Conservation (phyloP, 169 alveolate genomes). For the Cryptosporidium sp. region DNA sequence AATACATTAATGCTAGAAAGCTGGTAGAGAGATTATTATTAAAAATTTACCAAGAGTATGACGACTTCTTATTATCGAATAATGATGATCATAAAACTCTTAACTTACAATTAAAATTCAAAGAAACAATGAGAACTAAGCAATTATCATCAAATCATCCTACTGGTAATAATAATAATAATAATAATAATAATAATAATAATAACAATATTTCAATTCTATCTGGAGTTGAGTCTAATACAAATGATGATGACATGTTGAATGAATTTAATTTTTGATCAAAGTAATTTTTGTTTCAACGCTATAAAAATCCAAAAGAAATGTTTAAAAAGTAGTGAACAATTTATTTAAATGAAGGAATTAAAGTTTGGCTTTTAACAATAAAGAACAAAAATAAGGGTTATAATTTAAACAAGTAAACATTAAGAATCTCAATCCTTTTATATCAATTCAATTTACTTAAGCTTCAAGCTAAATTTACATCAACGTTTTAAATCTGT, state of each 20-base stretch:
- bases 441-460: background rate
- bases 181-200: too few species aligned
- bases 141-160: constrained; percentile 4
- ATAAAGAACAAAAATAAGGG: background rate
- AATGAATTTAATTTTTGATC: background rate
- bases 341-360: too few species aligned
- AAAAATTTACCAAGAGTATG: constrained; percentile 90
- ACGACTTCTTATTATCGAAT: constrained; percentile 80
- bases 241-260: background rate
- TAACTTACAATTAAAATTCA: constrained; percentile 55
- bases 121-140: constrained; percentile 69
- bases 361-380: too few species aligned
- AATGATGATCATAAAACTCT: constrained; percentile 37
- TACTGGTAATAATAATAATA: background rate
- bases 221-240: background rate
- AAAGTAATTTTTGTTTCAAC: too few species aligned
- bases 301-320: background rate
- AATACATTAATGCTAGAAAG: constrained; percentile 89
- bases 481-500: background rate
- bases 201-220: background rate
- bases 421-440: background rate
- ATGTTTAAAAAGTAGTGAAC: background rate
- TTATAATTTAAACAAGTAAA: too few species aligned
- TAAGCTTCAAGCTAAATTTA: background rate
- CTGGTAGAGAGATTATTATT: constrained; percentile 85